Percentiles rank a stretch among this genome's conserved stretches.
Conservation (phyloP, 805 yeast genomes). For the Suhomyces emberorum region DNA sequence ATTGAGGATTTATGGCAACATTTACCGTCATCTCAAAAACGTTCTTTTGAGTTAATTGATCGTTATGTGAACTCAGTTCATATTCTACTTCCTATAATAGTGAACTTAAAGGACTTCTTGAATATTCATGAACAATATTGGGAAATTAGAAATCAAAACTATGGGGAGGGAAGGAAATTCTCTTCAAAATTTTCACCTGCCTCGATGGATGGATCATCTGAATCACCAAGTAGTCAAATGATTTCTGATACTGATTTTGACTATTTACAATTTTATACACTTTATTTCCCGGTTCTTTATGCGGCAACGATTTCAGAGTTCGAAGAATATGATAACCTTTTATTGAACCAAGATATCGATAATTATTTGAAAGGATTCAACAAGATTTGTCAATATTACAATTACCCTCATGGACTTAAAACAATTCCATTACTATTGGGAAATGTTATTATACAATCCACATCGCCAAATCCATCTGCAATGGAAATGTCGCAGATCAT, state of each 20-base stretch:
- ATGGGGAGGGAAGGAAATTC: background rate
- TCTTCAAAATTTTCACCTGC: slow-evolving; percentile 6
- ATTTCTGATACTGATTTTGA: slow-evolving; percentile 32
- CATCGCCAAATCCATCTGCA: slow-evolving; percentile 54
- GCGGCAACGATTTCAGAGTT: slow-evolving; percentile 59
- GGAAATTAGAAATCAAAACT: slow-evolving; percentile 21
- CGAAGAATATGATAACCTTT: slow-evolving; percentile 51
- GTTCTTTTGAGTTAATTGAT: slow-evolving; percentile 45
- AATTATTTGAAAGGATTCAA: slow-evolving; percentile 48
- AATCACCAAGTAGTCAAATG: background rate
- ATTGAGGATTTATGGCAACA: slow-evolving; percentile 38
- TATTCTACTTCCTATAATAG: slow-evolving; percentile 50
- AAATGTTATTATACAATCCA: slow-evolving; percentile 49
- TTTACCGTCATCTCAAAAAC: slow-evolving; percentile 42
- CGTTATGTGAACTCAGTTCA: slow-evolving; percentile 53
- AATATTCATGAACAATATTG: slow-evolving; percentile 49
- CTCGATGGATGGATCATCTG: background rate
- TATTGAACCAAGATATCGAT: slow-evolving; percentile 47
- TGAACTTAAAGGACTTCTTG: slow-evolving; percentile 43
- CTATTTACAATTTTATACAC: slow-evolving; percentile 43
- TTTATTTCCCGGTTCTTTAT: slow-evolving; percentile 52
- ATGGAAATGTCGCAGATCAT: slow-evolving; percentile 55
- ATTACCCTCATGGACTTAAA: slow-evolving; percentile 48
- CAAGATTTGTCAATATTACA: slow-evolving; percentile 47
- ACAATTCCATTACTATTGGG: slow-evolving; percentile 42